These are phyloP conservation scores for Fusarium continuum DNA, from an alignment of 2,329 filamentous ascomycete species.

Conservation along the genomic window DNA sequence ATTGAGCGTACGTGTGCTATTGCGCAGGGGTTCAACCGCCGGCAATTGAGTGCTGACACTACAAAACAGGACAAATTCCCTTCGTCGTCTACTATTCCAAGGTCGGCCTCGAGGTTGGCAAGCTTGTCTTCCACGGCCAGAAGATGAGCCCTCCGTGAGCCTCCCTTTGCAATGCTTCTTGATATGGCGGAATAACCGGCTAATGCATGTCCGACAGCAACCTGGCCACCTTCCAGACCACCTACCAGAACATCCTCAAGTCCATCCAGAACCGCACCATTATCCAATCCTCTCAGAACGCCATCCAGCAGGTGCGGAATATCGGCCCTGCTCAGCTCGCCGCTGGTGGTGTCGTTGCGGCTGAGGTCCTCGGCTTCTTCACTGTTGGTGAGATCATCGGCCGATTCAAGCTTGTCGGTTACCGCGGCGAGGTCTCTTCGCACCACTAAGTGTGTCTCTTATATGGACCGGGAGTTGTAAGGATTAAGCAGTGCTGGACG, in stretches of 20 bases:
- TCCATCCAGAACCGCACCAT: slow-evolving; percentile 71
- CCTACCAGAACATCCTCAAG: slow-evolving; percentile 80
- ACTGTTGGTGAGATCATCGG: slow-evolving; percentile 97
- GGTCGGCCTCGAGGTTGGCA: slow-evolving; percentile 86
- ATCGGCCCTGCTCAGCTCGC: slow-evolving; percentile 76
- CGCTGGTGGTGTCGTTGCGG: slow-evolving; percentile 78
- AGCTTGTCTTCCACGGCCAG: slow-evolving; percentile 86
- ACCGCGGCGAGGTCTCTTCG: slow-evolving; percentile 74
- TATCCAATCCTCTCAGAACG: slow-evolving; percentile 65
- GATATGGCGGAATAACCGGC: slow-evolving; percentile 8
- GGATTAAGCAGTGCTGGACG: slow-evolving; percentile 22
- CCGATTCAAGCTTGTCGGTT: slow-evolving; percentile 93
- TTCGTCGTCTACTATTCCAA: slow-evolving; percentile 90
- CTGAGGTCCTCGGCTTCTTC: slow-evolving; percentile 96
- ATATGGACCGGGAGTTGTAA: slow-evolving; percentile 20
- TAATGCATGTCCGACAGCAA: slow-evolving; percentile 61
- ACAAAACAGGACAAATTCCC: slow-evolving; percentile 77
- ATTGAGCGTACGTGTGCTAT: slow-evolving; percentile 78
- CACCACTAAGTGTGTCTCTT: slow-evolving; percentile 61
- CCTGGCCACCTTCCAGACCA: slow-evolving; percentile 82
- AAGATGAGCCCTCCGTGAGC: slow-evolving; percentile 96
- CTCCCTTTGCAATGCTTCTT: slow-evolving; percentile 11
- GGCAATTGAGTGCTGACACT: slow-evolving; percentile 15
- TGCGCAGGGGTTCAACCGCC: not conserved
- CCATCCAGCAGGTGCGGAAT: slow-evolving; percentile 70